Evolutionary conservation across 2,329 filamentous ascomycete species (phyloP).

Genomic region (Parastagonospora avenae): DNA sequence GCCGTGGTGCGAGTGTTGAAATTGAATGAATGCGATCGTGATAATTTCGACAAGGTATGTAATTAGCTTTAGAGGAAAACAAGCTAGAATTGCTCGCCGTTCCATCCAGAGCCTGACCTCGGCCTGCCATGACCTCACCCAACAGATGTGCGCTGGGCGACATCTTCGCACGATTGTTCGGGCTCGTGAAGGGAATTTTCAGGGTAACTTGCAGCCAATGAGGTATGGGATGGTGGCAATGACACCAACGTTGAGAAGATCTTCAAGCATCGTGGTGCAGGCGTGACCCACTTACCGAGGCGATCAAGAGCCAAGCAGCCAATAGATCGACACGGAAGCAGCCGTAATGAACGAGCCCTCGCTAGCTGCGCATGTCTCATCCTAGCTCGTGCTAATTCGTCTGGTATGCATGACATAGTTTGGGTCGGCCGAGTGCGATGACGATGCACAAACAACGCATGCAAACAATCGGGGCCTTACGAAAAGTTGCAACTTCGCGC

Average conservation of each 20-base stretch:
- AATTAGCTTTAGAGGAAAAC: background rate
- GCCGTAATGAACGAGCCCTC: too few relatives aligned
- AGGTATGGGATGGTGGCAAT: background rate
- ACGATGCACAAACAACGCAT: background rate
- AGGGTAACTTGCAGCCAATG: background rate
- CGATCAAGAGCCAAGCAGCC: background rate
- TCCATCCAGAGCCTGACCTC: background rate
- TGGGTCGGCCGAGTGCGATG: background rate
- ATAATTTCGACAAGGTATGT: too few relatives aligned
- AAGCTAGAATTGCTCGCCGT: background rate
- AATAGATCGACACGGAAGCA: too few relatives aligned
- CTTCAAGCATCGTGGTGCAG: background rate
- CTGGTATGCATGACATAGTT: too few relatives aligned
- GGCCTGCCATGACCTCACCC: background rate
- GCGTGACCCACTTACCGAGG: constrained; percentile 12
- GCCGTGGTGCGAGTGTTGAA: too few relatives aligned
- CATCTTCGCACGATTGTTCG: background rate
- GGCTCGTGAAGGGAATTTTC: background rate
- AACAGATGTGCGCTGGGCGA: background rate
- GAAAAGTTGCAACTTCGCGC: too few relatives aligned
- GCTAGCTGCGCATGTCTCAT: too few relatives aligned
- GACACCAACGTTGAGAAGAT: background rate
- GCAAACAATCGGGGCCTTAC: too few relatives aligned
- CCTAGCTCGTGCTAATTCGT: too few relatives aligned
- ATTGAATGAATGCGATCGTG: too few relatives aligned